A percentile compares a stretch with the other conserved stretches of the same genome.
Evolutionary conservation across 805 yeast genomes (phyloP).

Genomic region (Wickerhamiella sergipiensis): DNA sequence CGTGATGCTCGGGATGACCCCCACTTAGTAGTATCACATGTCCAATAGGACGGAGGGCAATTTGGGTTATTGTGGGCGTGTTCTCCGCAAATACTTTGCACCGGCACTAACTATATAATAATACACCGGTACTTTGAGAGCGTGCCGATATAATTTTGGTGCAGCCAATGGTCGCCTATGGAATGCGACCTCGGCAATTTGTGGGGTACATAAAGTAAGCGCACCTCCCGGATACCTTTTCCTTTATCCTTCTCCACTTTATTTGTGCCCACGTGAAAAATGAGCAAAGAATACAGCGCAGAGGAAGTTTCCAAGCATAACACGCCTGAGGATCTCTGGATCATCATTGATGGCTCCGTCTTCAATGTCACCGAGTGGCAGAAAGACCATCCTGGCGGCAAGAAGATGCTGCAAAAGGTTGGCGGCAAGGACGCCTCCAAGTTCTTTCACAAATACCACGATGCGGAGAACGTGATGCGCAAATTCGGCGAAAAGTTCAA

Average conservation of each 20-base stretch:
- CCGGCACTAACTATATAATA: neutral
- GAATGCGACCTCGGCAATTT: slow-evolving; percentile 1
- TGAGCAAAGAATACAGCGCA: slow-evolving; percentile 8
- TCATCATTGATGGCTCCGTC: slow-evolving; percentile 68
- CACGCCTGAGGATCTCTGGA: slow-evolving; percentile 69
- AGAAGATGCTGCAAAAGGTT: slow-evolving; percentile 59
- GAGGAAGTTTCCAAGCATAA: slow-evolving; percentile 58
- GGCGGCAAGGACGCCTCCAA: slow-evolving; percentile 70
- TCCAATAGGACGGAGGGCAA: neutral
- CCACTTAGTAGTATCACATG: neutral
- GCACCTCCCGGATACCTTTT: neutral
- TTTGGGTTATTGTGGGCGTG: neutral
- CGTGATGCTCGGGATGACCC: neutral
- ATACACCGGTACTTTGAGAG: neutral
- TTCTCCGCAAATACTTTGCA: neutral
- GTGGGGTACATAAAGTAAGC: slow-evolving; percentile 2
- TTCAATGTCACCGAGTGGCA: slow-evolving; percentile 62
- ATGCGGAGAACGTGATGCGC: slow-evolving; percentile 24
- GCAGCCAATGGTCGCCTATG: neutral
- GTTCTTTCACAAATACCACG: slow-evolving; percentile 41
- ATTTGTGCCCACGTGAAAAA: neutral
- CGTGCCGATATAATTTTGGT: neutral
- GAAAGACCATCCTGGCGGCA: slow-evolving; percentile 69
- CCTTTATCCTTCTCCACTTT: neutral
- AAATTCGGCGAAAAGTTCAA: slow-evolving; percentile 23